phyloP scores from a whole-genome alignment of 768 basidiomycete species.

The Mycena kentingensis region DNA sequence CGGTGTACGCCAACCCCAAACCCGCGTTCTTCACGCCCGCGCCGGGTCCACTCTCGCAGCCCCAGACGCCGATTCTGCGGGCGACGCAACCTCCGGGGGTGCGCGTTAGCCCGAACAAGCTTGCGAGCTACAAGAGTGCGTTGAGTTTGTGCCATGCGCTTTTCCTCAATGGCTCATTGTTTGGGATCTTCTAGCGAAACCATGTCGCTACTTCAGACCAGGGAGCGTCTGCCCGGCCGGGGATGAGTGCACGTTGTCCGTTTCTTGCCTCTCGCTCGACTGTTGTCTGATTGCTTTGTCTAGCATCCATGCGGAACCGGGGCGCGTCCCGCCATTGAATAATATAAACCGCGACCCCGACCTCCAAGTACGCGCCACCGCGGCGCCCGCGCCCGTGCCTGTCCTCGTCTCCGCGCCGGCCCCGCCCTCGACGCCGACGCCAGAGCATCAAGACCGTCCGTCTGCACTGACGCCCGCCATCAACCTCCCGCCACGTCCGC shows the following conservation, averaged over 20 bases:
- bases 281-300: neutral
- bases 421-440: neutral
- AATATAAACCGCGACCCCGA: too few relatives aligned
- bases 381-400: too few relatives aligned
- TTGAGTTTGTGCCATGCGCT: neutral
- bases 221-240: constrained; percentile 55
- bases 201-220: constrained; percentile 55
- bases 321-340: constrained; percentile 1
- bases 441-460: constrained; percentile 13
- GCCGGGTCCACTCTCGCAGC: neutral
- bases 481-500: constrained; percentile 22
- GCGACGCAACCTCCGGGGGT: neutral
- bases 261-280: constrained; percentile 5
- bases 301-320: constrained; percentile 49
- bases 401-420: neutral
- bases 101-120: constrained; percentile 5
- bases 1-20: constrained; percentile 18
- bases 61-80: neutral
- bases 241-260: constrained; percentile 61
- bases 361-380: neutral
- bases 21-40: constrained; percentile 2
- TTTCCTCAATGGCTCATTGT: neutral
- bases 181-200: constrained; percentile 50
- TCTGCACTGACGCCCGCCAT: neutral
- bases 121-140: constrained; percentile 14